Evolutionary conservation across 495 filamentous ascomycete species (phyloP), one percentile per base, ranked within the genome.

Genomic region (Tetracladium setigerum): DNA sequence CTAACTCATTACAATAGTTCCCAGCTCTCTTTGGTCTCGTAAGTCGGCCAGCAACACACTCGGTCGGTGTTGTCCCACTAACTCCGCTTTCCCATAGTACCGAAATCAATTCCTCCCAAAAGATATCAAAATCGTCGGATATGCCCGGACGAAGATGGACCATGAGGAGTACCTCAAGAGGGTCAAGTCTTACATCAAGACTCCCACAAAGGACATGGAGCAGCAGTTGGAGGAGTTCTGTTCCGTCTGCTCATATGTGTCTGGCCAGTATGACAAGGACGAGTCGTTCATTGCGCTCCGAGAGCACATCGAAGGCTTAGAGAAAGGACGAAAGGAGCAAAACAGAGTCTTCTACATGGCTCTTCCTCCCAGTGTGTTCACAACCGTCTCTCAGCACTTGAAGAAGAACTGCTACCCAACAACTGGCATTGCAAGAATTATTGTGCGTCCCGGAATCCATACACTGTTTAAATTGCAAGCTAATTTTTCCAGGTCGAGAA

Each of bases 321-420:
- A 99, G 74, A 74, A 83, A 54, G 84, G 79, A 42, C 80, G 81
- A 46, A 77, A 82, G 55, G 87, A 95, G 70, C 84, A 84, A 46
- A 84, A 99, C 68, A 77, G 94, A 52, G 77, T 99, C 47, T 99
- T 97, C 71, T 99, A 99, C 76, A 99, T 99, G 94, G 94, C 94
- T 2, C 73, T 99, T 17, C 94, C 94, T 1, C 94, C 94, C 7
- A 95, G 88, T 64, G 94, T 99, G 58, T 99, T 99, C 74, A 97
- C 83, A 41, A 86, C 90, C 27, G 94, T 99, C 50, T 96, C 90
- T 11, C 85, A 99, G 56, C 89, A 97, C 66, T 70, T 99, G 56
- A 97, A 95, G 79, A 83, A 81, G 65, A 94, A 88, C 69, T 95
- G 89, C 77, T 99, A 97, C 63, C 94, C 94, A 24, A 74, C 77